These are phyloP conservation scores for Penicillium crystallinum DNA, from an alignment of 495 filamentous ascomycete species.

Conservation along the genomic window DNA sequence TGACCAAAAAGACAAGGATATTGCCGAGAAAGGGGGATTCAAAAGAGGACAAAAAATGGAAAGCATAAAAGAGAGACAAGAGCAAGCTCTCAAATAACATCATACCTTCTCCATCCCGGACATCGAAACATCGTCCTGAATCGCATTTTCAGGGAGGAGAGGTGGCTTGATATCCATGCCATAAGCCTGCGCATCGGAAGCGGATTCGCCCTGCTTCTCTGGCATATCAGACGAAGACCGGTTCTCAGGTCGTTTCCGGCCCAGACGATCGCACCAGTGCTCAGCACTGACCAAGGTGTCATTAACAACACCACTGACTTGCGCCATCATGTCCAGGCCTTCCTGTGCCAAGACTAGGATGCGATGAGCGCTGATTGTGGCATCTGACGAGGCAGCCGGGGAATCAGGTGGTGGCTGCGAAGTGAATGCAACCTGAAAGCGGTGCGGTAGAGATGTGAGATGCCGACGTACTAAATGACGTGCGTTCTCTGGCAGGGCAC, in stretches of 20 bases:
- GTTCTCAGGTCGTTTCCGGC: slow-evolving; percentile 44
- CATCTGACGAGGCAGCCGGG: slow-evolving; percentile 34
- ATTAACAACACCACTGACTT: slow-evolving; percentile 75
- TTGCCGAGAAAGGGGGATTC: not conserved
- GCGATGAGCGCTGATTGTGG: slow-evolving; percentile 52
- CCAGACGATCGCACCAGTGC: slow-evolving; percentile 75
- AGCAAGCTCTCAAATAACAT: not conserved
- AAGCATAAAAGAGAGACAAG: slow-evolving; percentile 3
- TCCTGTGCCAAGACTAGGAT: slow-evolving; percentile 81
- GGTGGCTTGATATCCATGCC: slow-evolving; percentile 36
- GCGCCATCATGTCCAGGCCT: slow-evolving; percentile 81
- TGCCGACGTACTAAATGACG: slow-evolving; percentile 70
- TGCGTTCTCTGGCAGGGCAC: slow-evolving; percentile 80
- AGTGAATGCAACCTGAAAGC: slow-evolving; percentile 57
- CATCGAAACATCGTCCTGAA: slow-evolving; percentile 35
- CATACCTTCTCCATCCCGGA: slow-evolving; percentile 34
- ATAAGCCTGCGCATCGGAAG: slow-evolving; percentile 16
- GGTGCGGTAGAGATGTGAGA: slow-evolving; percentile 69
- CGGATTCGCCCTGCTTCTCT: slow-evolving; percentile 20
- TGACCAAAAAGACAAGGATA: not conserved
- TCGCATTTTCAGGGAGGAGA: slow-evolving; percentile 18
- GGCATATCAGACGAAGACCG: slow-evolving; percentile 20
- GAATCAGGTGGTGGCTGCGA: slow-evolving; percentile 39
- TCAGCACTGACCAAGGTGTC: slow-evolving; percentile 83
- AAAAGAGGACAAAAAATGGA: not conserved